Evolutionary conservation across 805 yeast genomes (phyloP), one percentile per base, ranked within the genome.

Genomic region (Candida nemodendra): DNA sequence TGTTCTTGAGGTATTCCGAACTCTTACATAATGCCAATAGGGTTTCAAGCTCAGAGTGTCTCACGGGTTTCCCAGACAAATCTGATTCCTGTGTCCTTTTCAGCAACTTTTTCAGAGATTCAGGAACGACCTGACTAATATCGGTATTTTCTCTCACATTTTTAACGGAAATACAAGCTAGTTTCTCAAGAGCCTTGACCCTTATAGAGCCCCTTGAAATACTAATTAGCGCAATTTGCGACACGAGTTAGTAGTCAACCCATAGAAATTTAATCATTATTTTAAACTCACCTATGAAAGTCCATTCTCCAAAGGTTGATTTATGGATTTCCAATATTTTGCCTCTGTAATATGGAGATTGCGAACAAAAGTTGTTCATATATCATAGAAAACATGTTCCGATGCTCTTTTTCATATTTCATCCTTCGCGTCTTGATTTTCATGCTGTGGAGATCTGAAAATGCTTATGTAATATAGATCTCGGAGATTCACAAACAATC

Each of bases 11-110:
- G 23, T 47, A 45, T 3, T 53, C 44, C 5, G 77, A 66, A 11
- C 77, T 62, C 18, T 65, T 64, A 42, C 82, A 76, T 18, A 83
- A 58, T 0, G 87, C 84, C 30, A 74, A 47, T 41, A 81, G 62
- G 4, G 74, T 70, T 45, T 81, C 84, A 40, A 68, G 66, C 53
- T 73, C 76, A 7, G 50, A 51, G 12, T 36, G 50, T n/a, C 27
- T 38, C 11, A 50, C 40, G 12, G 56, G 55, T 3, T 42, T 45
- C 9, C 31, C 35, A 4, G 50, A 39, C 12, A 44, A 30, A 16
- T 32, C 37, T 13, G 42, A 43, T 16, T 38, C 41, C 6, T 40
- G 39, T 2, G 55, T 54, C 9, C 44, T 42, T 37, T 45, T 34
- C 16, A 57, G 38, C 12, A 51, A 32, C 29, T 27, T 52, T 11